Evolutionary conservation across 371 early-diverging fungal genomes (phyloP), one percentile per base, ranked within the genome.

Genomic region (Rhizopus delemar): DNA sequence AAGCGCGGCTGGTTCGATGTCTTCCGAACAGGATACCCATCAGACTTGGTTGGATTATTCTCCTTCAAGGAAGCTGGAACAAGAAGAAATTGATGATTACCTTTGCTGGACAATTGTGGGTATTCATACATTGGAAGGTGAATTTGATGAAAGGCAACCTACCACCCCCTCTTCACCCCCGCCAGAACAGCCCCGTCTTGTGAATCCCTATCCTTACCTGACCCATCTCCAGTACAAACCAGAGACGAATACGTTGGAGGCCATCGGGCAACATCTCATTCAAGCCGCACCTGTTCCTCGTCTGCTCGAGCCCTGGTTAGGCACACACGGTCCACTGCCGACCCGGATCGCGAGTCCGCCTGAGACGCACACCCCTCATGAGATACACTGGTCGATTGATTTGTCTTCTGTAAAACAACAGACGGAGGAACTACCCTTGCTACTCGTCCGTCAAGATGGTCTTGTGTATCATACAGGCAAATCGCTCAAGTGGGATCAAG

Each of bases 31-130:
- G 31, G 11, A 69, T 41, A 15, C 56, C 52, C 45, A 60, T 46
- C 35, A 60, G 63, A 1, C 78, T 4, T 78, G 75, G 75, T 59
- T 73, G 8, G 73, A 74, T 48, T 73, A 65, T 34, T 33, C 58
- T 9, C 62, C 70, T n/a, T 74, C 74, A 13, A 6, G 43, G 6
- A 58, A 12, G 45, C 15, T 54, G 48, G 53, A 41, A 15, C 46
- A 49, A 55, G 73, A 72, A 53, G 66, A 66, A 34, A 70, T 90
- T 9, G 89, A 90, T 65, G 91, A 92, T 59, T 85, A 85, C 68
- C 77, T 90, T 41, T 92, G 91, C 74, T 92, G 93, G 93, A 92
- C 93, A 5, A 90, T 91, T 58, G 90, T 91, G 34, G 89, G 91
- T 46, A 76, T 79, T 41, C 65, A 79, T 46, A 80, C 78, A 48